Evolutionary conservation across 2,329 filamentous ascomycete species (phyloP).

Genomic region (Exophiala alcalophila): DNA sequence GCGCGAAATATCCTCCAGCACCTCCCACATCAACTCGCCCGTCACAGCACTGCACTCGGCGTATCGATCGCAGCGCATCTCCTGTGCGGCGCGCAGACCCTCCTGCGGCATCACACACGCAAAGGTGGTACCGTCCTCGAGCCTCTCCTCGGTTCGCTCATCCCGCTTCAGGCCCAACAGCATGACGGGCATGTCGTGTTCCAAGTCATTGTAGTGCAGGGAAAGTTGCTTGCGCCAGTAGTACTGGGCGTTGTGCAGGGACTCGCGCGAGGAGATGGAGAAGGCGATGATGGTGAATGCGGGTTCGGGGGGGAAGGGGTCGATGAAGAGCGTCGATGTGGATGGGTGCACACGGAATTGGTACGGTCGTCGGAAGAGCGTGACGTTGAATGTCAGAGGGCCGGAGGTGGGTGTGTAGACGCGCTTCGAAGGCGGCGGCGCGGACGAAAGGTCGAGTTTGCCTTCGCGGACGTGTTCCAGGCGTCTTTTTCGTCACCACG

Average conservation of each 20-base stretch:
- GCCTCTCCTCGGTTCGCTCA: slow-evolving; percentile 26
- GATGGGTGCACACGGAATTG: slow-evolving; percentile 55
- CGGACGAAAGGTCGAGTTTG: slow-evolving; percentile 39
- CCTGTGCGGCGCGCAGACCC: slow-evolving; percentile 58
- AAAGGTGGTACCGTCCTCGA: slow-evolving; percentile 28
- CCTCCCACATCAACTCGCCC: slow-evolving; percentile 58
- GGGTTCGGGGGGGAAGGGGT: slow-evolving; percentile 53
- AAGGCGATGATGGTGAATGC: slow-evolving; percentile 58
- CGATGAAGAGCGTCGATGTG: slow-evolving; percentile 57
- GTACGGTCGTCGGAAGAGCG: slow-evolving; percentile 50
- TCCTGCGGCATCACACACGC: slow-evolving; percentile 39
- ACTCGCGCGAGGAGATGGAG: slow-evolving; percentile 54
- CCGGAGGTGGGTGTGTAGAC: slow-evolving; percentile 53
- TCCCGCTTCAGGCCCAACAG: slow-evolving; percentile 60
- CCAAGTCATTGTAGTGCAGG: slow-evolving; percentile 48
- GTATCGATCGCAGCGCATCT: slow-evolving; percentile 60
- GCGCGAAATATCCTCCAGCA: slow-evolving; percentile 59
- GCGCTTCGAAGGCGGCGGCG: slow-evolving; percentile 8
- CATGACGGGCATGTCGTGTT: slow-evolving; percentile 54
- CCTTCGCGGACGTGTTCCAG: slow-evolving; percentile 17
- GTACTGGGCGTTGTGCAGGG: slow-evolving; percentile 47
- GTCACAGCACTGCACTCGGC: slow-evolving; percentile 62
- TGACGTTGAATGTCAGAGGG: slow-evolving; percentile 58
- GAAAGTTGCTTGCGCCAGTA: slow-evolving; percentile 46
- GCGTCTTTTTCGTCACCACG: slow-evolving; percentile 6